Base-by-base conservation (phyloP, 164 flowering plant genomes). In the Pachysandra terminalis region DNA sequence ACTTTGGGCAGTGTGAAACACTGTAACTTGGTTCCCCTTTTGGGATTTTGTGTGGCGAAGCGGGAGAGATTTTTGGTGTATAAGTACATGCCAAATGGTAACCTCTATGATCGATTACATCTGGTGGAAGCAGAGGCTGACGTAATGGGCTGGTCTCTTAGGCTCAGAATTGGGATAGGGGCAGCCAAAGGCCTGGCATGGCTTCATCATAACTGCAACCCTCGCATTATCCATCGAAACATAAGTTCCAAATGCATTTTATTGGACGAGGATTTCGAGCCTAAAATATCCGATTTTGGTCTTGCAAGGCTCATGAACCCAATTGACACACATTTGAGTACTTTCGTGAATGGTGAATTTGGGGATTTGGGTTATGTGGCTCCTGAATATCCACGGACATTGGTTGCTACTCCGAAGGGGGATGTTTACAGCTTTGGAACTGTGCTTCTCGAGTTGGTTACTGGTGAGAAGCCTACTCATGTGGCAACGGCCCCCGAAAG, bases 21-120 rank as follows among this genome's bases (percentile, higher is more conserved):
- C 13, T 60, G 45, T 40, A 71, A 75, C 59, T 71, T 75, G 74
- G 78, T 68, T 64, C 66, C 72, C 6, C 66, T 71, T 10, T 15
- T 81, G 73, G 84, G 84, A 0, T 76, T 76, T 54, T 81, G 81
- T 58, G 24, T 81, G 54, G 77, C 70, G 13, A 69, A 65, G 60
- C 74, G 65, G 63, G 84, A 78, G 54, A 76, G 76, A 65, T 65
- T 81, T 71, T 45, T 81, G 76, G 74, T 81, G 12, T 81, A 78
- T 56, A 76, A 71, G 24, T 48, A 72, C 64, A 76, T 81, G 81
- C 13, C 21, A 25, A 76, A 76, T 64, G 84, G 80, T 24, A 74
- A 66, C 16, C 75, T 81, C 35, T 64, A 71, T 64, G 72, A 69
- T 26, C 67, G 62, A 16, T 68, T 78, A 16, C 80, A 78, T 72